A percentile compares a stretch with the other conserved stretches of the same genome.
These are phyloP conservation scores for Paecilomyces sp. DNA, from an alignment of 2,329 filamentous ascomycete species.

Conservation along the genomic window DNA sequence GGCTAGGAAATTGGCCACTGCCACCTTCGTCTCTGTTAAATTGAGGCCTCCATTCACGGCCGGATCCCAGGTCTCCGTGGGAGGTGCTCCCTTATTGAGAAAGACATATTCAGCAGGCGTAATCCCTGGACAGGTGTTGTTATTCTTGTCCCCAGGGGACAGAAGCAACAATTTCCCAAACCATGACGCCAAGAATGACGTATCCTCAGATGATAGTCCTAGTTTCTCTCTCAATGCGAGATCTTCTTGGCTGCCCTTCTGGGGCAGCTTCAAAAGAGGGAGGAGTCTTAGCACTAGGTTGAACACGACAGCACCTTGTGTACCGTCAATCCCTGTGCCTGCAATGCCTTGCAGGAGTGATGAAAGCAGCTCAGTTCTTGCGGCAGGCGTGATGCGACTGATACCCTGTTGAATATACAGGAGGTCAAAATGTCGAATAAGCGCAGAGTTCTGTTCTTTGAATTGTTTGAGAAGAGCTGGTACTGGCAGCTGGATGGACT, in stretches of 20 bases:
- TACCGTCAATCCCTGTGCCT: slow-evolving; percentile 48
- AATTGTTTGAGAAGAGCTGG: slow-evolving; percentile 81
- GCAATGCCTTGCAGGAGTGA: slow-evolving; percentile 60
- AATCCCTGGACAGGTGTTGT: slow-evolving; percentile 52
- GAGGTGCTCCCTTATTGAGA: slow-evolving; percentile 51
- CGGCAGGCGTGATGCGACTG: slow-evolving; percentile 50
- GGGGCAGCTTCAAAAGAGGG: slow-evolving; percentile 58
- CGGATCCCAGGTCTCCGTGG: slow-evolving; percentile 54
- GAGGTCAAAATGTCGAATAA: slow-evolving; percentile 83
- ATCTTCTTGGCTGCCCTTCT: slow-evolving; percentile 74
- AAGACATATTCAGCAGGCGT: slow-evolving; percentile 62
- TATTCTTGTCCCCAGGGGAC: slow-evolving; percentile 38
- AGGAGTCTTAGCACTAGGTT: slow-evolving; percentile 75
- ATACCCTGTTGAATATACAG: slow-evolving; percentile 83
- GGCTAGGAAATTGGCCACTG: slow-evolving; percentile 63
- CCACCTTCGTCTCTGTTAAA: slow-evolving; percentile 62
- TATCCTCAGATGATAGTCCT: slow-evolving; percentile 63
- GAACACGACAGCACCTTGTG: slow-evolving; percentile 62
- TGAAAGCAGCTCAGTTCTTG: slow-evolving; percentile 67
- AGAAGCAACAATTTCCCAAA: slow-evolving; percentile 72
- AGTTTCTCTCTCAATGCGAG: slow-evolving; percentile 57
- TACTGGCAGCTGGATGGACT: slow-evolving; percentile 71
- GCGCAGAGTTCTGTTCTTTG: slow-evolving; percentile 64
- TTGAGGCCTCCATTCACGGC: slow-evolving; percentile 55
- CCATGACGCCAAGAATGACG: slow-evolving; percentile 64